These are phyloP conservation scores for Spirogloea muscicola DNA, from an alignment of 139 green algal genomes.

Conservation along the genomic window DNA sequence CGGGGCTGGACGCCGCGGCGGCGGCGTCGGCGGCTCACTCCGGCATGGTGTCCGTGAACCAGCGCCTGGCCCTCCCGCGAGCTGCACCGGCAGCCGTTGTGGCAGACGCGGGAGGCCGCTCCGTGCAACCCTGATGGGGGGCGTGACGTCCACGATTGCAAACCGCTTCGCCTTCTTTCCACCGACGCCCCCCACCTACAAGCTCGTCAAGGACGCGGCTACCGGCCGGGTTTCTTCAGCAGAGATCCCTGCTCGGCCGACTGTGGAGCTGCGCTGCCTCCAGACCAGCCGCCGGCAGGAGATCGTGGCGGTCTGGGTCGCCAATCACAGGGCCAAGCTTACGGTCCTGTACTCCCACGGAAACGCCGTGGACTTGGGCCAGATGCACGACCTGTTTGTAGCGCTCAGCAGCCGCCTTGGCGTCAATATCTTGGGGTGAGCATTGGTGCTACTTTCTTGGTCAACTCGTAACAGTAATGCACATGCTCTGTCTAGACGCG, in stretches of 20 bases:
- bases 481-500: too few relatives aligned
- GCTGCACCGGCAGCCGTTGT: too few relatives aligned
- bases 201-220: conserved; percentile 45
- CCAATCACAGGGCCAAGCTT: conserved; percentile 14
- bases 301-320: conserved; percentile 61
- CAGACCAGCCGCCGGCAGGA: conserved; percentile 35
- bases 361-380: conserved; percentile 88
- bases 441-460: too few relatives aligned
- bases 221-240: conserved; percentile 1
- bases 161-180: conserved; percentile 74
- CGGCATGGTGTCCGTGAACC: too few relatives aligned
- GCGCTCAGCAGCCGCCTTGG: conserved; percentile 63
- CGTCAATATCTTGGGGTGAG: conserved; percentile 69
- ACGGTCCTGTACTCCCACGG: conserved; percentile 88
- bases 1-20: too few relatives aligned
- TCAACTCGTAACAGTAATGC: too few relatives aligned
- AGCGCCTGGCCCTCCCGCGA: too few relatives aligned
- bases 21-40: too few relatives aligned
- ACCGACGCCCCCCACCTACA: conserved; percentile 69
- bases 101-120: too few relatives aligned
- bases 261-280: conserved; percentile 46
- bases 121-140: too few relatives aligned
- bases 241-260: conserved; percentile 36
- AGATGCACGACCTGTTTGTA: conserved; percentile 78
- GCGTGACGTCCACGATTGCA: conserved; percentile 37